Evolutionary conservation across 2,329 filamentous ascomycete genomes (phyloP).

Genomic region (Cercospora sp.): DNA sequence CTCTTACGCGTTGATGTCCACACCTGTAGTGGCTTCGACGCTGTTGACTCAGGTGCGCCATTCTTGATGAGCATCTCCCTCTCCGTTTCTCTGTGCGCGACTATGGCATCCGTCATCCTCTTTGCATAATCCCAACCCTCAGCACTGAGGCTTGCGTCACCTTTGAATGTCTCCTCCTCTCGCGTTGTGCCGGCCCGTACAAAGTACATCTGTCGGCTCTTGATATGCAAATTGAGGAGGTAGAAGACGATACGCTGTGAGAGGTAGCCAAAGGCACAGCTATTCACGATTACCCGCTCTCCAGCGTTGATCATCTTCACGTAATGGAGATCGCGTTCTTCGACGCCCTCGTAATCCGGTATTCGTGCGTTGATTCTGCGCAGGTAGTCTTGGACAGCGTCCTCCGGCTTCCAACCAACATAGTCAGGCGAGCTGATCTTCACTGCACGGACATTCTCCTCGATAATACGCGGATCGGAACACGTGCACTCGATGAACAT

Average conservation of each 20-base stretch:
- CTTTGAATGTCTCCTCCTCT: slow-evolving; percentile 90
- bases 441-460: slow-evolving; percentile 94
- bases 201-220: slow-evolving; percentile 90
- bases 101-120: slow-evolving; percentile 80
- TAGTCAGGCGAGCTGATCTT: slow-evolving; percentile 99
- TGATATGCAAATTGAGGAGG: slow-evolving; percentile 95
- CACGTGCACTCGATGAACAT: slow-evolving; percentile 96
- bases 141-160: slow-evolving; percentile 79
- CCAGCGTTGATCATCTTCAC: slow-evolving; percentile 99
- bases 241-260: slow-evolving; percentile 98
- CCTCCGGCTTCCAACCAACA: slow-evolving; percentile 84
- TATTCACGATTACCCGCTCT: slow-evolving; percentile 90
- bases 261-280: slow-evolving; percentile 93
- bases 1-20: slow-evolving; percentile 93
- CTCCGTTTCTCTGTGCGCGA: slow-evolving; percentile 82
- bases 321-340: slow-evolving; percentile 90
- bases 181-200: slow-evolving; percentile 79
- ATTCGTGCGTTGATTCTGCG: slow-evolving; percentile 88
- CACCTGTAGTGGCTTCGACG: slow-evolving; percentile 78
- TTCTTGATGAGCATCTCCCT: slow-evolving; percentile 67
- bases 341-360: slow-evolving; percentile 94
- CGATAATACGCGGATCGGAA: slow-evolving; percentile 87
- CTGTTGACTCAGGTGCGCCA: slow-evolving; percentile 63
- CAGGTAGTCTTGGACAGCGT: slow-evolving; percentile 89
- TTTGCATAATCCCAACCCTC: slow-evolving; percentile 78